A percentile compares a stretch with the other conserved stretches of the same genome.
phyloP scores from a whole-genome alignment of 352 stramenopile species.

The Phytophthora citrophthora region DNA sequence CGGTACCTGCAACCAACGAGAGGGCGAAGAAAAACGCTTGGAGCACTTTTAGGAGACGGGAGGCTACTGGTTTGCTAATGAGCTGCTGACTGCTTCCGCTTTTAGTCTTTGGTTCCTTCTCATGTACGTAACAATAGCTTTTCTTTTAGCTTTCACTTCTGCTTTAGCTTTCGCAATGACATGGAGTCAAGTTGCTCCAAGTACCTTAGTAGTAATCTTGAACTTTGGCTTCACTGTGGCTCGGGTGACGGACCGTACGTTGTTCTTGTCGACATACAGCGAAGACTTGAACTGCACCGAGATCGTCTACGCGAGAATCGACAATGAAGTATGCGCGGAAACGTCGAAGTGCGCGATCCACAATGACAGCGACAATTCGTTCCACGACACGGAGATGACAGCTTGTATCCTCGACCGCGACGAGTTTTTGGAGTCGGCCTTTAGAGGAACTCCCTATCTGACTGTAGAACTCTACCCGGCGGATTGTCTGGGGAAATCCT shows the following conservation, averaged over 20 bases:
- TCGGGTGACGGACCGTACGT: constrained; percentile 5
- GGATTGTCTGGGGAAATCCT: constrained; percentile 19
- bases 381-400: constrained; percentile 23
- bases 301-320: constrained; percentile 25
- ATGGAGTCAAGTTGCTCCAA: too few species aligned
- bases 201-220: too few species aligned
- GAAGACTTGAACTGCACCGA: constrained; percentile 18
- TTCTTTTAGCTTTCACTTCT: too few species aligned
- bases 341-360: constrained; percentile 16
- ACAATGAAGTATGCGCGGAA: constrained; percentile 22
- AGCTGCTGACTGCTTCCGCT: too few species aligned
- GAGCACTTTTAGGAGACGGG: constrained; percentile 18
- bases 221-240: not conserved
- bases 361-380: constrained; percentile 21
- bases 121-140: too few species aligned
- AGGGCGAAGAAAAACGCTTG: constrained; percentile 12
- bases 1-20: constrained; percentile 27
- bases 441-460: constrained; percentile 8
- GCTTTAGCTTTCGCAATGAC: too few species aligned
- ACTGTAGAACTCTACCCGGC: constrained; percentile 22
- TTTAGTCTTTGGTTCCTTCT: too few species aligned
- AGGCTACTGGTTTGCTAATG: constrained; percentile 27
- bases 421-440: constrained; percentile 9
- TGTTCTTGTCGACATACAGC: constrained; percentile 26
- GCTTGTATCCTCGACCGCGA: constrained; percentile 23